Percentiles rank a stretch among this genome's conserved stretches.
Conservation (phyloP, 23 red algal genomes). For the Pyropia yezoensis region DNA sequence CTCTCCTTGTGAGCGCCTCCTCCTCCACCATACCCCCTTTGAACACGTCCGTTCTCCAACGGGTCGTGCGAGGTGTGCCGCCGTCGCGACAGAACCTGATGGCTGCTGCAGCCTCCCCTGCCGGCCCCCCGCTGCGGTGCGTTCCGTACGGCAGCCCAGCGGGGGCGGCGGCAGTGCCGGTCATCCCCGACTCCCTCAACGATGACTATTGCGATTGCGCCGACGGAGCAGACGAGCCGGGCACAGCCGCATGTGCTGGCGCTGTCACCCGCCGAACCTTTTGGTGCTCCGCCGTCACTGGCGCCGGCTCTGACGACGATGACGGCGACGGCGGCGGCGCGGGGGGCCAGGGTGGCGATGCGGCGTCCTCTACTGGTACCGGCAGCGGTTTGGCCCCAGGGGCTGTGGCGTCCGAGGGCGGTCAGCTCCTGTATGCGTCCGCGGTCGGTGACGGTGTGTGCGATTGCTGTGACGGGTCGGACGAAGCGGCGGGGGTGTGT, state of each 20-base stretch:
- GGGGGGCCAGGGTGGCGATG: neutral
- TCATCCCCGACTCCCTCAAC: constrained; percentile 31
- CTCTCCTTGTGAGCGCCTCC: no score
- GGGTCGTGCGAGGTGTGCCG: no score
- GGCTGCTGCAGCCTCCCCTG: no score
- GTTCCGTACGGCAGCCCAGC: neutral
- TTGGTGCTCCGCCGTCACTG: constrained; percentile 10
- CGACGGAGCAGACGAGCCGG: constrained; percentile 81
- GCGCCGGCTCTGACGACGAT: constrained; percentile 1
- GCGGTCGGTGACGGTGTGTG: constrained; percentile 76
- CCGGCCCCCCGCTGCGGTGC: no score
- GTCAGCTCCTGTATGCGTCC: constrained; percentile 8
- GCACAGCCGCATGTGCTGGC: constrained; percentile 65
- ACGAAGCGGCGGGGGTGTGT: constrained; percentile 58
- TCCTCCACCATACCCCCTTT: no score
- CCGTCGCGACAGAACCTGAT: no score
- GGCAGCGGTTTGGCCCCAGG: neutral
- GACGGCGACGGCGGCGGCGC: neutral
- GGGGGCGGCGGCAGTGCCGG: neutral
- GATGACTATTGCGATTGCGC: constrained; percentile 94
- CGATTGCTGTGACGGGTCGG: constrained; percentile 96
- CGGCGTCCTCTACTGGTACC: neutral
- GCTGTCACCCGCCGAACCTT: constrained; percentile 20
- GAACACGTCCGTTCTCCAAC: no score
- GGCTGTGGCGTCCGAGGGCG: neutral